Evolutionary conservation across 805 yeast species (phyloP).

Genomic region (Metschnikowia cubensis): DNA sequence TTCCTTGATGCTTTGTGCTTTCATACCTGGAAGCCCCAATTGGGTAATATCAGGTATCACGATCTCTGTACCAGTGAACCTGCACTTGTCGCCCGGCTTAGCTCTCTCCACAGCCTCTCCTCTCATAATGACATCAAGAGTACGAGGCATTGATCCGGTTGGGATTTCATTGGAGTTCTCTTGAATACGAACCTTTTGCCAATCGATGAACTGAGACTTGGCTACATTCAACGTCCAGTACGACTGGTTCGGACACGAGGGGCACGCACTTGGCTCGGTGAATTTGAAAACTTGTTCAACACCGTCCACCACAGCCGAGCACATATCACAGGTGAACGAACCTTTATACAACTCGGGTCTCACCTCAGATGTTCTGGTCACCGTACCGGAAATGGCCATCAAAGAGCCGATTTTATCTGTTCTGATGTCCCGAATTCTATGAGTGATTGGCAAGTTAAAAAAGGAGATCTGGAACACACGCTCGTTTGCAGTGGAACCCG

Average conservation of each 20-base stretch:
- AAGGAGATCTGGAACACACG: constrained; percentile 86
- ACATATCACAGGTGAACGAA: constrained; percentile 82
- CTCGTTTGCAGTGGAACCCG: constrained; percentile 52
- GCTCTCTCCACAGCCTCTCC: constrained; percentile 96
- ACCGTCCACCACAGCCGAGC: constrained; percentile 79
- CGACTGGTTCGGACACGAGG: constrained; percentile 81
- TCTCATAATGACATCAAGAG: constrained; percentile 84
- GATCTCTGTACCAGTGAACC: constrained; percentile 90
- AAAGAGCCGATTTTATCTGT: constrained; percentile 86
- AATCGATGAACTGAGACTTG: constrained; percentile 85
- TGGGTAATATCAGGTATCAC: constrained; percentile 94
- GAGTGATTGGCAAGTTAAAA: constrained; percentile 75
- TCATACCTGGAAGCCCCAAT: constrained; percentile 91
- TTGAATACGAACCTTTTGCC: constrained; percentile 95
- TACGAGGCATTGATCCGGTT: constrained; percentile 98
- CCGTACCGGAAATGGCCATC: constrained; percentile 86
- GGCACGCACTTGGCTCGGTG: constrained; percentile 93
- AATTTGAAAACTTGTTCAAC: constrained; percentile 90
- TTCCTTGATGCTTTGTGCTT: constrained; percentile 77
- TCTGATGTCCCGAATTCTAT: constrained; percentile 84
- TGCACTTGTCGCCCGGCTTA: constrained; percentile 94
- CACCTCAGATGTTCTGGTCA: constrained; percentile 93
- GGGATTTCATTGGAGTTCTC: constrained; percentile 97
- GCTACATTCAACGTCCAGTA: constrained; percentile 80
- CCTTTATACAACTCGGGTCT: constrained; percentile 90